Evolutionary conservation across 1,139 yeast genomes (phyloP), one percentile per base, ranked within the genome.

Genomic region (Kodamaea ohmeri): DNA sequence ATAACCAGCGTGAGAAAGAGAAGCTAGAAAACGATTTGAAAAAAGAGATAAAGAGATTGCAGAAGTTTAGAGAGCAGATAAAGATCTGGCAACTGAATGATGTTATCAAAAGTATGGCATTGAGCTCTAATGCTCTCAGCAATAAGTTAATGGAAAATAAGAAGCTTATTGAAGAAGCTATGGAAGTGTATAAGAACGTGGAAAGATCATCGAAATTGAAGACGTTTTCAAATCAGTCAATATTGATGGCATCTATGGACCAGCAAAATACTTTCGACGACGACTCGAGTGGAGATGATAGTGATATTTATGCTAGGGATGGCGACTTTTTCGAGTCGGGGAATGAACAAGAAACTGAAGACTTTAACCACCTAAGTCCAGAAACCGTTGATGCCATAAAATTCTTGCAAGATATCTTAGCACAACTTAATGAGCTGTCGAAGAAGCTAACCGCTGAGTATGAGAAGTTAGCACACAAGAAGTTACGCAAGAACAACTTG

Each of bases 141-240:
- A 48, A 37, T 32, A 67, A 67, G 45, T 55, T 71, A 29, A 65
- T 65, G 25, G 76, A 71, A 35, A 67, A 70, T 44, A 59, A 73
- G 40, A 55, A 63, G 44, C 48, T 63, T 32, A 71, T 71, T 20
- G 76, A 71, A 45, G 75, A 71, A 47, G 73, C 76, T 12, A 71
- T 71, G 76, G 76, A 71, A 44, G 63, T 63, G 34, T 71, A 71
- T 44, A 71, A 71, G 44, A 73, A 67, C 25, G 76, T 71, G 29
- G 76, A 71, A 46, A 65, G 71, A 39, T 58, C 62, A 31, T 63
- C 71, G 3, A 71, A 71, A 42, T 63, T 71, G 63, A 71, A 71
- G 44, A 64, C 74, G 3, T 71, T 65, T 43, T 67, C 74, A 2
- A 71, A 71, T 50, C 76, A 71, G 46, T 66, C 73, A 7, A 71